Evolutionary conservation across 1,139 yeast species (phyloP), one percentile per base, ranked within the genome.

Genomic region (Suhomyces bolitotheri): DNA sequence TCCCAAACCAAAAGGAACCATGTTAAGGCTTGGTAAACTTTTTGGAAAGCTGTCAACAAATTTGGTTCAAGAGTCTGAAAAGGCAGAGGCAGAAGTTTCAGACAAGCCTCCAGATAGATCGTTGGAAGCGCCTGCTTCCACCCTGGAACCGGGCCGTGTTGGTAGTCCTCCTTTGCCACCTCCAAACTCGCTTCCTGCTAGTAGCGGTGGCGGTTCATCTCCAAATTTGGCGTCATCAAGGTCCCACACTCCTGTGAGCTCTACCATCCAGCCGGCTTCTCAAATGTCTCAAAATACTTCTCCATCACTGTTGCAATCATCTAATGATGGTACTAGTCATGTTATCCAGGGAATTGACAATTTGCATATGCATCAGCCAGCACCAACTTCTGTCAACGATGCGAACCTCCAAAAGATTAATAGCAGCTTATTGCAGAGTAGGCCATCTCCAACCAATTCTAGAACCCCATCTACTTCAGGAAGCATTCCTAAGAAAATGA

Each of bases 1-100:
- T 24, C 40, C 56, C 28, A 60, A 57, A 39, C 54, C 62, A 19
- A 60, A 58, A 39, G 60, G 57, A 38, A 57, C 62, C 23, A 47
- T 61, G 34, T 49, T 59, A 29, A 57, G 57, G 41, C 44, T 62
- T 34, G 68, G 67, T 16, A 61, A 61, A 47, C 53, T 64, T 37
- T 63, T 64, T 44, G 68, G 68, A 9, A 60, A 57, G 16, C 60
- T 58, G 51, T 48, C 56, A 16, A 50, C 59, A 14, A 60, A 54
- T 39, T 49, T 56, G 28, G 35, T 43, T 23, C 51, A 39, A 16
- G 40, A 37, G 5, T 24, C 37, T 5, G 37, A 33, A 8, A 25
- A 28, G 15, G 25, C 28, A 21, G 22, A 31, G 13, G 15, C 7
- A 10, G 22, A 13, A 5, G 20, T 7, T 16, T 19, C 27, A 14